phyloP scores from a whole-genome alignment of 192 early-diverging fungal species.

The Kappamyces sp. region DNA sequence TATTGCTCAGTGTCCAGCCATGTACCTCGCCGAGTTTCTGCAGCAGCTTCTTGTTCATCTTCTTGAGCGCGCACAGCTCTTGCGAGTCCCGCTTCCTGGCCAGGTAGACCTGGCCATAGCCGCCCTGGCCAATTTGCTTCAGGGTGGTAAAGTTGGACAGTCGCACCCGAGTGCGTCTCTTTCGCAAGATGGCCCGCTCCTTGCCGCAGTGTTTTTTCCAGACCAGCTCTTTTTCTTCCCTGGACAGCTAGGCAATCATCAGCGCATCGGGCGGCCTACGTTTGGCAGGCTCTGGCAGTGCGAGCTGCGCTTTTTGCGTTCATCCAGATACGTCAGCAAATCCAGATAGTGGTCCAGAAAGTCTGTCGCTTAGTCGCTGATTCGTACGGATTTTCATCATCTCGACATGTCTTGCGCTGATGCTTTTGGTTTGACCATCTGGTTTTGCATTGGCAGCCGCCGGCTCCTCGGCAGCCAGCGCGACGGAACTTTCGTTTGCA shows the following conservation, averaged over 20 bases:
- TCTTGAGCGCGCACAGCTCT: slow-evolving; percentile 69
- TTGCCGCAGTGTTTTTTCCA: slow-evolving; percentile 52
- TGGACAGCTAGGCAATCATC: slow-evolving; percentile 27
- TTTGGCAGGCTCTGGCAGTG: slow-evolving; percentile 38
- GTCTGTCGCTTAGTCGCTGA: slow-evolving; percentile 25
- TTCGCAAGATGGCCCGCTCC: slow-evolving; percentile 58
- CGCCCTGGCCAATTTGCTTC: slow-evolving; percentile 73
- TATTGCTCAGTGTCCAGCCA: background rate
- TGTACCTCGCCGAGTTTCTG: slow-evolving; percentile 57
- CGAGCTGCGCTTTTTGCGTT: slow-evolving; percentile 51
- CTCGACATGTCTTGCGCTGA: background rate
- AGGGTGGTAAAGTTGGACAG: slow-evolving; percentile 64
- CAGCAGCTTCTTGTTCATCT: slow-evolving; percentile 67
- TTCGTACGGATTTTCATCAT: slow-evolving; percentile 7
- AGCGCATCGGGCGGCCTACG: slow-evolving; percentile 14
- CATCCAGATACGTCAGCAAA: slow-evolving; percentile 70
- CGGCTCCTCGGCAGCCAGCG: background rate
- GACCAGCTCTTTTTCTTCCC: slow-evolving; percentile 43
- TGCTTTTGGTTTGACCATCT: too few relatives aligned
- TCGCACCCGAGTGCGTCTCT: slow-evolving; percentile 61
- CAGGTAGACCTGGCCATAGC: slow-evolving; percentile 73
- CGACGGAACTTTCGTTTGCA: too few relatives aligned
- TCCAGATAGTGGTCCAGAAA: slow-evolving; percentile 83
- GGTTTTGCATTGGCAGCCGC: background rate
- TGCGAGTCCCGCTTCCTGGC: slow-evolving; percentile 64